Percentiles rank a stretch among this genome's conserved stretches.
Conservation (phyloP, 2,329 filamentous ascomycete genomes). For the Pochonia chlamydosporia region DNA sequence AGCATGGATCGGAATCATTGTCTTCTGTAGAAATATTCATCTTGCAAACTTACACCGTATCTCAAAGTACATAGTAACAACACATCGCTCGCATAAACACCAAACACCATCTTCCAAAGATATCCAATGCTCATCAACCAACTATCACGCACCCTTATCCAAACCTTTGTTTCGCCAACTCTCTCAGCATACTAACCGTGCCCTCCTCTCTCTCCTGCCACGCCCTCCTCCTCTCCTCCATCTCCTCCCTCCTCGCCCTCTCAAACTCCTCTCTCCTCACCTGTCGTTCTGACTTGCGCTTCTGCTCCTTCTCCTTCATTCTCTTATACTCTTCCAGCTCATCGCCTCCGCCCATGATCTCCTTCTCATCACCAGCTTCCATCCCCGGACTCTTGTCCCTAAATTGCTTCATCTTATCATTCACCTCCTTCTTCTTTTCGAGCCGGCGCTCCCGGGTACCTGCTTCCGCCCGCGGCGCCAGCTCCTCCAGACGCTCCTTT, state of each 20-base stretch:
- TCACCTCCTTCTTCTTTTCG: conserved; percentile 74
- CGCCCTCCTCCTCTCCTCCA: conserved; percentile 67
- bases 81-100: neutral
- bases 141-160: conserved; percentile 36
- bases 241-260: conserved; percentile 68
- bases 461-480: conserved; percentile 75
- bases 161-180: conserved; percentile 74
- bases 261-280: conserved; percentile 74
- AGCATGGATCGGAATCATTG: too few relatives aligned
- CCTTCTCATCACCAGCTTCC: conserved; percentile 55
- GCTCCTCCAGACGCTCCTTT: conserved; percentile 70
- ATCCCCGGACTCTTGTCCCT: conserved; percentile 59
- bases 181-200: conserved; percentile 76
- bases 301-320: conserved; percentile 57
- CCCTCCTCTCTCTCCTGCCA: conserved; percentile 74
- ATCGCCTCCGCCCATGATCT: conserved; percentile 70
- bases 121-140: too few relatives aligned
- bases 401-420: conserved; percentile 69
- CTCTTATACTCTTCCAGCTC: conserved; percentile 63
- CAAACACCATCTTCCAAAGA: neutral
- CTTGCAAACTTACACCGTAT: too few relatives aligned
- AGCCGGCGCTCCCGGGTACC: conserved; percentile 78
- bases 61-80: too few relatives aligned
- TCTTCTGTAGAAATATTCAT: too few relatives aligned
- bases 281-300: conserved; percentile 79